phyloP scores from a whole-genome alignment of 2,329 filamentous ascomycete species.

The Pseudogymnoascus sp. region DNA sequence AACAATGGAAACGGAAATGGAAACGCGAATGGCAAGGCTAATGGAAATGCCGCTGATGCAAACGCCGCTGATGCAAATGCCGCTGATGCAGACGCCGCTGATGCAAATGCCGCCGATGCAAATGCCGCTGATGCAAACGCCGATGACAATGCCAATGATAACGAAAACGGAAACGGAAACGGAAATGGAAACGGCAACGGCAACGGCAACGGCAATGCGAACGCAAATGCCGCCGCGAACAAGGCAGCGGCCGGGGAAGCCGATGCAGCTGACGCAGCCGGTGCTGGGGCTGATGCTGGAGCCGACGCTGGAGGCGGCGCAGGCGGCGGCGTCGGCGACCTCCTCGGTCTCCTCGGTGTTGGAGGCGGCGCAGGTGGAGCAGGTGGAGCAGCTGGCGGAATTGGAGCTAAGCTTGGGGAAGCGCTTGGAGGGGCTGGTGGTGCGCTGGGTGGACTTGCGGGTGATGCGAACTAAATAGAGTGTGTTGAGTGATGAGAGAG shows the following conservation, averaged over 20 bases:
- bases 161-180: background rate
- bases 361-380: background rate
- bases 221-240: background rate
- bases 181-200: background rate
- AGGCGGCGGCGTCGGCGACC: background rate
- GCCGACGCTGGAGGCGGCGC: background rate
- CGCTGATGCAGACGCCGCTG: too few relatives aligned
- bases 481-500: background rate
- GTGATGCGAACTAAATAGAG: background rate
- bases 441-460: background rate
- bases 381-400: background rate
- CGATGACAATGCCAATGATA: too few relatives aligned
- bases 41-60: slow-evolving; percentile 7
- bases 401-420: background rate
- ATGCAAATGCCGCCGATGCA: too few relatives aligned
- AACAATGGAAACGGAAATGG: slow-evolving; percentile 19
- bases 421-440: background rate
- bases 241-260: too few relatives aligned
- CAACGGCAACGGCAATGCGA: background rate
- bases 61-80: too few relatives aligned
- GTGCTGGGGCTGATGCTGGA: background rate
- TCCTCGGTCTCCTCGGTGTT: background rate
- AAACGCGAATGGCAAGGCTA: too few relatives aligned
- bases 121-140: background rate
- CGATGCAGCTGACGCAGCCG: background rate